These are phyloP conservation scores for Beauveria sp. DNA, from an alignment of 2,329 filamentous ascomycete species.

Conservation along the genomic window DNA sequence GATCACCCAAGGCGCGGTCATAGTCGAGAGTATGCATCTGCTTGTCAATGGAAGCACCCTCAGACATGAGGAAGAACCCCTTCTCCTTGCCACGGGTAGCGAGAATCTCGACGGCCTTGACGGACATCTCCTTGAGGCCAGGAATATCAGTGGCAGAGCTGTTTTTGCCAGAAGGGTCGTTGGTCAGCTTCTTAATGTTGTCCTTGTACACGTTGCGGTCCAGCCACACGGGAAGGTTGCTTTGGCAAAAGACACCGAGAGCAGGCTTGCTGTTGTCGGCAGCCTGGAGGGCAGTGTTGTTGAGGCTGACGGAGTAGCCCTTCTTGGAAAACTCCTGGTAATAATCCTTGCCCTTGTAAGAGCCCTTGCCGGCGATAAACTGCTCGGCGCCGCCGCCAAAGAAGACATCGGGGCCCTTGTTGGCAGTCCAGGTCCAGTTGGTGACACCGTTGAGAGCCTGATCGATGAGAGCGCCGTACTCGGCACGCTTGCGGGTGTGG, in stretches of 20 bases:
- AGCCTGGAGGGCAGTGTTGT: slow-evolving; percentile 62
- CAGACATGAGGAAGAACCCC: slow-evolving; percentile 83
- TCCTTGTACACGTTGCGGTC: slow-evolving; percentile 74
- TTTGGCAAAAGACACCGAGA: slow-evolving; percentile 69
- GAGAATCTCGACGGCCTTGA: slow-evolving; percentile 80
- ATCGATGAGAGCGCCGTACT: slow-evolving; percentile 67
- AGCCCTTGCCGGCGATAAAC: slow-evolving; percentile 58
- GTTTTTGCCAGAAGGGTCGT: slow-evolving; percentile 60
- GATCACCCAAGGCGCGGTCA: slow-evolving; percentile 75
- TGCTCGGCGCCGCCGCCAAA: slow-evolving; percentile 80
- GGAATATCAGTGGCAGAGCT: slow-evolving; percentile 65
- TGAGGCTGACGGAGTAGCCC: slow-evolving; percentile 64
- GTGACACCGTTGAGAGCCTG: slow-evolving; percentile 67
- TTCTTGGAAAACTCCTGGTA: slow-evolving; percentile 68
- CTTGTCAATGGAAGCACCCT: slow-evolving; percentile 82
- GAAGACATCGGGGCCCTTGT: slow-evolving; percentile 68
- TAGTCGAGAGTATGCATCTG: slow-evolving; percentile 85
- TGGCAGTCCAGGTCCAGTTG: slow-evolving; percentile 76
- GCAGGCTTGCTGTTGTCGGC: slow-evolving; percentile 53
- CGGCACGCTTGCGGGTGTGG: slow-evolving; percentile 62
- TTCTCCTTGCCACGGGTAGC: slow-evolving; percentile 56
- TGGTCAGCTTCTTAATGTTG: slow-evolving; percentile 58
- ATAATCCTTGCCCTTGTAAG: slow-evolving; percentile 67
- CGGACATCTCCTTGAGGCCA: slow-evolving; percentile 81
- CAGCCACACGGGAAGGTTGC: slow-evolving; percentile 76